Percentiles rank a stretch among this genome's conserved stretches.
These are phyloP conservation scores for Epichloe uncinata DNA, from an alignment of 2,329 filamentous ascomycete species.

Conservation along the genomic window DNA sequence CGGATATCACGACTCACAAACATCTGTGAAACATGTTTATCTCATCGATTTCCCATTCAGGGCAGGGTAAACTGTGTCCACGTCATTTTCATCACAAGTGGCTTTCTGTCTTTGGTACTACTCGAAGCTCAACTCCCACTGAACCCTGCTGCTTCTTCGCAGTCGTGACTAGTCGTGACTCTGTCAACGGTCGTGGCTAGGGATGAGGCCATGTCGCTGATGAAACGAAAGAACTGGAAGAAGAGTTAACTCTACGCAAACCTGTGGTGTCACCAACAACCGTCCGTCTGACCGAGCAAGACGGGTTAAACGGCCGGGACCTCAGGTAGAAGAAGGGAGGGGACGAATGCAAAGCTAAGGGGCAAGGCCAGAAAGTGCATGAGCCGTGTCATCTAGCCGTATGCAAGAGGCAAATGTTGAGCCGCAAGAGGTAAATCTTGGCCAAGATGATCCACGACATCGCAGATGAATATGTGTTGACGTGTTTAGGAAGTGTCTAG, in stretches of 20 bases:
- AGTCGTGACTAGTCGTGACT: neutral
- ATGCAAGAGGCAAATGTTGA: neutral
- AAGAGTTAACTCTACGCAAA: neutral
- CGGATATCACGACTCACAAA: too few species aligned
- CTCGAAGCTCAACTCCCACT: too few species aligned
- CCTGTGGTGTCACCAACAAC: neutral
- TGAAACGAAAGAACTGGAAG: neutral
- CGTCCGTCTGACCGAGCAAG: neutral
- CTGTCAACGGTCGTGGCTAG: neutral
- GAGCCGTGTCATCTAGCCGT: neutral
- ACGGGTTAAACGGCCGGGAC: neutral
- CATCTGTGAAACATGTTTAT: too few species aligned
- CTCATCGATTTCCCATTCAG: too few species aligned
- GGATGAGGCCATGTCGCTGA: neutral
- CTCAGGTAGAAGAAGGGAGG: neutral
- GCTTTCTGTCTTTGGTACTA: too few species aligned
- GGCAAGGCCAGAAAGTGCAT: neutral
- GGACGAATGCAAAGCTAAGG: neutral
- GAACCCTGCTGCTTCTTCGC: too few species aligned
- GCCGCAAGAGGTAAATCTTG: neutral
- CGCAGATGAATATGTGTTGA: neutral
- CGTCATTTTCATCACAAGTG: too few species aligned
- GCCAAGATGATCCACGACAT: neutral
- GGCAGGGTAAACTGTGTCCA: too few species aligned
- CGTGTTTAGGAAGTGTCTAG: neutral